These are phyloP conservation scores for Herpotrichia juniperi DNA, from an alignment of 2,329 filamentous ascomycete species.

Conservation along the genomic window DNA sequence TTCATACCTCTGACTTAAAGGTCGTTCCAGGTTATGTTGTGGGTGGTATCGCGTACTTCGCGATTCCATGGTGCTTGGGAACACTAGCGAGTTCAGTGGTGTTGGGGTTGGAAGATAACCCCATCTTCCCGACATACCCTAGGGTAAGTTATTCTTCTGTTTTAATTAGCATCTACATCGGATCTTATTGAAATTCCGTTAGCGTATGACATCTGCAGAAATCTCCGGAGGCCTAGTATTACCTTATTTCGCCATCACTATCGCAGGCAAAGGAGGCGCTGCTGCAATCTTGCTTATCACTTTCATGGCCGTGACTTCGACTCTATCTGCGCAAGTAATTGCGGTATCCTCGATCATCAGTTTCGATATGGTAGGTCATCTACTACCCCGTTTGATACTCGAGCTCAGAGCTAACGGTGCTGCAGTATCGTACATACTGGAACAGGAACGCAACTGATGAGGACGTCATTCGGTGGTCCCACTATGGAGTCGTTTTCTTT, in stretches of 20 bases:
- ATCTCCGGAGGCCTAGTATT: slow-evolving; percentile 46
- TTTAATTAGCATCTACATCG: too few relatives aligned
- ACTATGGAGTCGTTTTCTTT: slow-evolving; percentile 61
- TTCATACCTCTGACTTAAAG: too few relatives aligned
- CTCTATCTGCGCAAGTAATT: slow-evolving; percentile 59
- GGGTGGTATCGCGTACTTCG: slow-evolving; percentile 61
- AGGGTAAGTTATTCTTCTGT: slow-evolving; percentile 10
- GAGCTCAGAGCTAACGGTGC: not conserved
- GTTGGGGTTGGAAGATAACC: slow-evolving; percentile 54
- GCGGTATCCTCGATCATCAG: slow-evolving; percentile 61
- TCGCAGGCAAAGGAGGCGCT: slow-evolving; percentile 48
- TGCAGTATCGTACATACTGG: slow-evolving; percentile 55
- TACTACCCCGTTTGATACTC: too few relatives aligned
- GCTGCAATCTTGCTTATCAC: slow-evolving; percentile 45
- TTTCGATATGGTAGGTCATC: slow-evolving; percentile 51
- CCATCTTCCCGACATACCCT: slow-evolving; percentile 62
- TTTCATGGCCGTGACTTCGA: slow-evolving; percentile 54
- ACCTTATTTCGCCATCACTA: slow-evolving; percentile 46
- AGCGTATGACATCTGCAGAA: slow-evolving; percentile 46
- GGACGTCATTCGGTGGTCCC: slow-evolving; percentile 59
- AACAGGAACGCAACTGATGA: slow-evolving; percentile 54
- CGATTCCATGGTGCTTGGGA: slow-evolving; percentile 60
- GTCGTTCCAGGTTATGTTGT: slow-evolving; percentile 60
- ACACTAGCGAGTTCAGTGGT: slow-evolving; percentile 58
- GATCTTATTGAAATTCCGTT: slow-evolving; percentile 9